These are phyloP conservation scores for Vigna hirtella DNA, from an alignment of 306 rosid genomes.

Conservation along the genomic window DNA sequence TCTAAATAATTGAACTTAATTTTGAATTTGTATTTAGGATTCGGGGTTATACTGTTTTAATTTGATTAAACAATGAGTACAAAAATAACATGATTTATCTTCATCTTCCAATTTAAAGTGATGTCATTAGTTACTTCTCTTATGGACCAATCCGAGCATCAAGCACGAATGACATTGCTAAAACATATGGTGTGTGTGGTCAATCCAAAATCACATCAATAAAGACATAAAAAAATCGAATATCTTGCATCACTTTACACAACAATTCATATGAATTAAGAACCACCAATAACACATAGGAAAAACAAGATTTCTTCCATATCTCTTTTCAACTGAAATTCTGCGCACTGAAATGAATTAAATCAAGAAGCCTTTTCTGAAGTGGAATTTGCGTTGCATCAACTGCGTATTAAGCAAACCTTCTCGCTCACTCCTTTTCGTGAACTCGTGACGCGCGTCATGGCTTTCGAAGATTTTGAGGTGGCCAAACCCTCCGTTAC, in stretches of 20 bases:
- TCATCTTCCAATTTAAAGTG: no score
- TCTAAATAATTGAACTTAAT: no score
- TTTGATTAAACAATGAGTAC: no score
- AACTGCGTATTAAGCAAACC: background rate
- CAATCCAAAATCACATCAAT: slow-evolving; percentile 31
- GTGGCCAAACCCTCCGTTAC: background rate
- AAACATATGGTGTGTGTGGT: slow-evolving; percentile 10
- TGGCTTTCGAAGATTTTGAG: slow-evolving; percentile 5
- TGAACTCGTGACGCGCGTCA: background rate
- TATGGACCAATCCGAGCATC: background rate
- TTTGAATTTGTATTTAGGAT: no score
- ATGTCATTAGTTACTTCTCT: no score
- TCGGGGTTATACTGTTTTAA: no score
- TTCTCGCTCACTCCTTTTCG: background rate
- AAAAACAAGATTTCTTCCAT: background rate
- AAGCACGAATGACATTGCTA: background rate
- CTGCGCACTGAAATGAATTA: background rate
- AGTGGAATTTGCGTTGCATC: slow-evolving; percentile 23
- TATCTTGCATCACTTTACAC: slow-evolving; percentile 9
- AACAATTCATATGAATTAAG: slow-evolving; percentile 13
- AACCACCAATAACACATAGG: background rate
- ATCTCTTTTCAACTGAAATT: background rate
- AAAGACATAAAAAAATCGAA: background rate
- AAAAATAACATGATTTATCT: no score
- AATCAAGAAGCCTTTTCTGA: background rate